Evolutionary conservation across 495 filamentous ascomycete species (phyloP).

Genomic region (Penicillium arizonense): DNA sequence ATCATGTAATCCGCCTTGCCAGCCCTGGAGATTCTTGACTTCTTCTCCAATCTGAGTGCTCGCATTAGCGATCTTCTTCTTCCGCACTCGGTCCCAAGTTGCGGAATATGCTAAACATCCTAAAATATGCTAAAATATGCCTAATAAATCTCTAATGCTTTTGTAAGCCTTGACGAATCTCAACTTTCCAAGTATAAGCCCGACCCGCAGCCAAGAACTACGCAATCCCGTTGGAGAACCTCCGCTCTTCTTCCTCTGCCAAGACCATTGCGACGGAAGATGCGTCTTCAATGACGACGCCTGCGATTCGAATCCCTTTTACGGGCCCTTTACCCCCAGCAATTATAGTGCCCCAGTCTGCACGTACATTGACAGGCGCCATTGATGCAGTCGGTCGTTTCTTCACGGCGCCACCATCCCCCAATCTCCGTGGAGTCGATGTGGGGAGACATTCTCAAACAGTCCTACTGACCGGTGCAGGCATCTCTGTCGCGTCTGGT

Average conservation of each 20-base stretch:
- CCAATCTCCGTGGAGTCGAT: conserved; percentile 45
- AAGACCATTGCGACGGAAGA: conserved; percentile 14
- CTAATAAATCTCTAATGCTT: neutral
- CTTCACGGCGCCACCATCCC: conserved; percentile 57
- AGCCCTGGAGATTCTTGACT: conserved; percentile 19
- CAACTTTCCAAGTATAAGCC: neutral
- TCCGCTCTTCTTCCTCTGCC: neutral
- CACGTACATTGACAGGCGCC: conserved; percentile 67
- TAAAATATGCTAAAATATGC: neutral
- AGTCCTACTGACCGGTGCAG: conserved; percentile 87
- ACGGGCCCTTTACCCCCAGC: conserved; percentile 80
- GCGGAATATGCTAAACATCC: too few species aligned
- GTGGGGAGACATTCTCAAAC: conserved; percentile 50
- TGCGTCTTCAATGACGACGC: conserved; percentile 56
- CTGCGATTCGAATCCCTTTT: conserved; percentile 86
- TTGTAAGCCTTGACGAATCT: neutral
- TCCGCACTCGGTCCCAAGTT: too few species aligned
- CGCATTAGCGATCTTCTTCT: neutral
- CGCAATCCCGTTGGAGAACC: conserved; percentile 4
- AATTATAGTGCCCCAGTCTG: conserved; percentile 66
- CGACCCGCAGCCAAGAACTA: neutral
- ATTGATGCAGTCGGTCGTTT: conserved; percentile 74
- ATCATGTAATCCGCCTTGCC: conserved; percentile 28
- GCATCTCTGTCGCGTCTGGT: conserved; percentile 90
- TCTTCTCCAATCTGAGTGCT: neutral